Conservation (phyloP, 805 yeast species). For the Myxozyma sirexii region DNA sequence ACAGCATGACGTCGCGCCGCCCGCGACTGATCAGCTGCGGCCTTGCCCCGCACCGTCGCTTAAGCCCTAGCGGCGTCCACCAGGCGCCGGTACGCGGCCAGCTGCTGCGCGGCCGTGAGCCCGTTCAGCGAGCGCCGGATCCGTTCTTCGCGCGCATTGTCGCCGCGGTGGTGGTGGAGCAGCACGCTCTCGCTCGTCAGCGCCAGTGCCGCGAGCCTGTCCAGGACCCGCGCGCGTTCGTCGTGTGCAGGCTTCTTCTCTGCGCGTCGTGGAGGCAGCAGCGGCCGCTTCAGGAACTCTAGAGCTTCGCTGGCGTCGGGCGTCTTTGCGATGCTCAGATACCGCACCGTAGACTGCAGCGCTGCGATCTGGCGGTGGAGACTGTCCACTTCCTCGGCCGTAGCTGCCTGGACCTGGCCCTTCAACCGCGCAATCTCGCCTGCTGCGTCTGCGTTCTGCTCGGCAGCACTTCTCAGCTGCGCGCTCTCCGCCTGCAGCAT, state of each 20-base stretch:
- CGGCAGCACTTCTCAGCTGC: conserved; percentile 1
- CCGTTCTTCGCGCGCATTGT: conserved; percentile 2
- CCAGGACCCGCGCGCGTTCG: neutral
- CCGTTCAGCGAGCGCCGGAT: neutral
- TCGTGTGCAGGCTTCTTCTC: neutral
- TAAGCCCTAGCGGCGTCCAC: too few relatives aligned
- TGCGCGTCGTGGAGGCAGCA: neutral
- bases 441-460: conserved; percentile 3
- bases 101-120: neutral
- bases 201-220: too few relatives aligned
- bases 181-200: too few relatives aligned
- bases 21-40: too few relatives aligned
- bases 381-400: conserved; percentile 16
- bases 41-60: too few relatives aligned
- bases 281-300: conserved; percentile 1
- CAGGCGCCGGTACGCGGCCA: neutral
- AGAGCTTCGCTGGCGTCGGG: neutral
- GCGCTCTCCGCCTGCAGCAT: conserved; percentile 7
- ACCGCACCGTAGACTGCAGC: conserved; percentile 7
- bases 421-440: conserved; percentile 13
- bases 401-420: conserved; percentile 11
- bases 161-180: neutral
- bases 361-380: conserved; percentile 15
- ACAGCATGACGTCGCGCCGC: too few relatives aligned
- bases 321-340: neutral